Percentiles rank a stretch among this genome's conserved stretches.
Evolutionary conservation across 2,329 filamentous ascomycete species (phyloP).

Genomic region (Alternaria hordeiaustralica): DNA sequence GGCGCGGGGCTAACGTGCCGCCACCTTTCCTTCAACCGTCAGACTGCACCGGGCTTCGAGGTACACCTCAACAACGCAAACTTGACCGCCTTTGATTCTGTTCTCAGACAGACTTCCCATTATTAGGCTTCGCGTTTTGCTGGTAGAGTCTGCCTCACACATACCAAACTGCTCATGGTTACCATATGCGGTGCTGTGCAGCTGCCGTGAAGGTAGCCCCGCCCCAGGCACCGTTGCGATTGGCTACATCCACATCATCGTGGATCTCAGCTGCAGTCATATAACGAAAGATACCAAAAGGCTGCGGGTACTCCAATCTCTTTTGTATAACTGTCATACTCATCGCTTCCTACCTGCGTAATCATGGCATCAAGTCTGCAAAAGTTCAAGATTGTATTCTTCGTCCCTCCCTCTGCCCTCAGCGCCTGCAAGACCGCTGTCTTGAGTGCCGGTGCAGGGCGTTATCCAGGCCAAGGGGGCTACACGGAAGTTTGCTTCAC

Average conservation of each 20-base stretch:
- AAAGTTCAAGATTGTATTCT: conserved; percentile 56
- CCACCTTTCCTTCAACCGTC: neutral
- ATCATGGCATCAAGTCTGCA: conserved; percentile 11
- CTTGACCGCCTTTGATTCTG: neutral
- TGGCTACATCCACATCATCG: neutral
- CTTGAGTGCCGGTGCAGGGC: conserved; percentile 55
- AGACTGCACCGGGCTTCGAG: neutral
- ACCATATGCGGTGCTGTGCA: neutral
- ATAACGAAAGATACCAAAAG: neutral
- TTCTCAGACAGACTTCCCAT: neutral
- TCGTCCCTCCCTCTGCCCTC: conserved; percentile 49
- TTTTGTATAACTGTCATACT: neutral
- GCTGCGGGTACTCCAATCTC: neutral
- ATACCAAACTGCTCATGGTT: neutral
- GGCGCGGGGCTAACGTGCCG: conserved; percentile 11
- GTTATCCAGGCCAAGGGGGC: conserved; percentile 49
- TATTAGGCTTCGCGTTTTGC: neutral
- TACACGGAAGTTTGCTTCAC: conserved; percentile 55
- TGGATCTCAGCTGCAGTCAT: neutral
- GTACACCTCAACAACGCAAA: no score
- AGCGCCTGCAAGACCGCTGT: conserved; percentile 52
- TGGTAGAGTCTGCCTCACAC: neutral
- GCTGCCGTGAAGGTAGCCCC: neutral
- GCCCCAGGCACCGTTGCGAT: neutral
- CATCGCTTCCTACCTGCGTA: neutral